phyloP scores from a whole-genome alignment of 352 stramenopile species.

The Globisporangium alternatum region DNA sequence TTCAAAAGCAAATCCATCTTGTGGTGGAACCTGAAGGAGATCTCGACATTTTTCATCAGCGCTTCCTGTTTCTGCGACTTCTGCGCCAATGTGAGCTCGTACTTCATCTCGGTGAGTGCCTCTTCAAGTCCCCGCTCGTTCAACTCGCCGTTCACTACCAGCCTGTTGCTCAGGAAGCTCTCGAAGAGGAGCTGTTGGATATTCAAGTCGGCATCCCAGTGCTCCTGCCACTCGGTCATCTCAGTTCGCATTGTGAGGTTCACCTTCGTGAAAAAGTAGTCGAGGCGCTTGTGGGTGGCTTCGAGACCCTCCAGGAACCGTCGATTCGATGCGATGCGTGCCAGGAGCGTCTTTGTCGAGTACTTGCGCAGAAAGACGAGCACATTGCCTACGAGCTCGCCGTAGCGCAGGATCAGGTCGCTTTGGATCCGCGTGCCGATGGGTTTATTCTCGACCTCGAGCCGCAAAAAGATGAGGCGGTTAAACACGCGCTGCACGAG shows the following conservation, averaged over 20 bases:
- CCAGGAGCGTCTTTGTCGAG: constrained; percentile 12
- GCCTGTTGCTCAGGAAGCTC: background rate
- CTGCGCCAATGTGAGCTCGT: background rate
- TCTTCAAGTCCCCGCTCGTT: background rate
- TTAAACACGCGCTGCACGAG: constrained; percentile 12
- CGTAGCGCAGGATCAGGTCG: constrained; percentile 13
- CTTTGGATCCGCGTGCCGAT: constrained; percentile 13
- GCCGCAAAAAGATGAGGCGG: constrained; percentile 7
- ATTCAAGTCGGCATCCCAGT: constrained; percentile 3
- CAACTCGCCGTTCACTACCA: background rate
- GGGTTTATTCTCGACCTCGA: constrained; percentile 13
- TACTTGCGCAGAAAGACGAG: constrained; percentile 4
- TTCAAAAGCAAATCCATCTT: background rate
- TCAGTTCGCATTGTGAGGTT: background rate
- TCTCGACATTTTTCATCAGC: background rate
- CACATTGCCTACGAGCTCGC: constrained; percentile 10
- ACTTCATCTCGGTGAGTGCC: constrained; percentile 12
- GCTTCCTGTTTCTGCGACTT: background rate
- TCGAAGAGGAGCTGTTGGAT: background rate
- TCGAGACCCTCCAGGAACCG: background rate
- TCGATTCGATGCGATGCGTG: constrained; percentile 4
- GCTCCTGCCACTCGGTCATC: constrained; percentile 5
- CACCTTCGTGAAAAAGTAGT: constrained; percentile 10
- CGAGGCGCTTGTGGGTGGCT: constrained; percentile 4
- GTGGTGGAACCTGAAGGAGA: background rate